Base-by-base conservation (phyloP, 164 flowering plant genomes). In the Dillenia turbinata region DNA sequence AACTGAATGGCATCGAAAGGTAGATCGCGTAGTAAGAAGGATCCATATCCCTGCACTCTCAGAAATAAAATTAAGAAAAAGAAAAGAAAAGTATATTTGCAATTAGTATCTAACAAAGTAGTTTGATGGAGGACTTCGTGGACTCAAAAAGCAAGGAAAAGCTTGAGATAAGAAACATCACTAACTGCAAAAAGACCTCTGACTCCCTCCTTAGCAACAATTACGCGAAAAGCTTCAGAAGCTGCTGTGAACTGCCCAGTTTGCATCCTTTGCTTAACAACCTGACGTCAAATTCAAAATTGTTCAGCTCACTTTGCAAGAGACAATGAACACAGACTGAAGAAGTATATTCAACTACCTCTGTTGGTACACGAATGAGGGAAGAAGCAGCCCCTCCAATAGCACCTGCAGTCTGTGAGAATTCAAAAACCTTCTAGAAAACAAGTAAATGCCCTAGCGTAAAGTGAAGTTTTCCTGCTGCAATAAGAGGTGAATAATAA, bases 1-100 rank as follows among this genome's bases (percentile, higher is more conserved):
- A 95, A 95, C 69, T 95, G 99, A 67, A 92, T 75, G 16, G 99
- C 99, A 69, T 95, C 97, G 74, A 95, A 95, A 17, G 99, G 99
- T 77, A 95, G 79, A 79, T 95, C 99, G 69, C 99, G 80, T 65
- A 95, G 63, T 63, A 95, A 69, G 66, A 95, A 92, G 7, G 99
- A 95, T 49, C 97, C 79, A 75, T 88, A 95, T 61, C 99, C 99
- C 97, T 94, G 46, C 60, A 72, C 62, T 59, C 26, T 15, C 45
- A n/a, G 46, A 24, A 60, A n/a, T 12, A 49, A 44, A 52, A 16
- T 40, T 60, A 54, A 64, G 44, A 44, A 19, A 5, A 12, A 45
- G 10, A 52, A 22, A 52, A 52, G 9, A 16, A 26, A 52, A 57
- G 15, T 12, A 13, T 16, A 19, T 5, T 9, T 9, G 7, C 40